These are phyloP conservation scores for Meira miltonrushii DNA, from an alignment of 1,284 basidiomycete genomes.

Conservation along the genomic window DNA sequence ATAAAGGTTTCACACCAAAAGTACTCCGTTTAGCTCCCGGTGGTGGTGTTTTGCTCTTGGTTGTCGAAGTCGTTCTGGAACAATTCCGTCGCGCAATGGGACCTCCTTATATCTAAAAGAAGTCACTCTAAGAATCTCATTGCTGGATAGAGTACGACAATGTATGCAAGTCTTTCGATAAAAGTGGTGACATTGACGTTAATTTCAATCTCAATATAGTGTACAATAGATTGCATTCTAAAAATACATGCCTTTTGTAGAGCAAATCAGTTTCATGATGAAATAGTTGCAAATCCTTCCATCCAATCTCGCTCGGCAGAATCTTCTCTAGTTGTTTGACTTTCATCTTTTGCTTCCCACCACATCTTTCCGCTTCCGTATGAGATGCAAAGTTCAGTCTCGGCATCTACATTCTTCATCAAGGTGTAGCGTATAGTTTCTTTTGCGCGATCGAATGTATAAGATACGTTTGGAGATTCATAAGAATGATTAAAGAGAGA, in stretches of 20 bases:
- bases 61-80: conserved; percentile 43
- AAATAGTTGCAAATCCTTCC: no score
- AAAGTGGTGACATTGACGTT: no score
- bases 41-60: conserved; percentile 82
- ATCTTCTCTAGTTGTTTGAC: background rate
- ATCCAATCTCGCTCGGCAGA: background rate
- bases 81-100: conserved; percentile 37
- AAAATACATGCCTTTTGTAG: no score
- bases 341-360: conserved; percentile 32
- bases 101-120: conserved; percentile 40
- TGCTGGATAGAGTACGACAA: no score
- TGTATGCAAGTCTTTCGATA: no score
- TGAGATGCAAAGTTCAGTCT: conserved; percentile 74
- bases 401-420: conserved; percentile 58
- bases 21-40: conserved; percentile 78
- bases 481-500: conserved; percentile 74
- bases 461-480: conserved; percentile 65
- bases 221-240: no score
- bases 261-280: no score
- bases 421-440: conserved; percentile 68
- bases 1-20: conserved; percentile 76
- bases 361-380: conserved; percentile 58
- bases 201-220: no score
- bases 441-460: conserved; percentile 56
- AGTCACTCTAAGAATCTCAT: background rate